Percentiles rank a stretch among this genome's conserved stretches.
Conservation (phyloP, 2,329 filamentous ascomycete genomes). For the Pseudogymnoascus sp. region DNA sequence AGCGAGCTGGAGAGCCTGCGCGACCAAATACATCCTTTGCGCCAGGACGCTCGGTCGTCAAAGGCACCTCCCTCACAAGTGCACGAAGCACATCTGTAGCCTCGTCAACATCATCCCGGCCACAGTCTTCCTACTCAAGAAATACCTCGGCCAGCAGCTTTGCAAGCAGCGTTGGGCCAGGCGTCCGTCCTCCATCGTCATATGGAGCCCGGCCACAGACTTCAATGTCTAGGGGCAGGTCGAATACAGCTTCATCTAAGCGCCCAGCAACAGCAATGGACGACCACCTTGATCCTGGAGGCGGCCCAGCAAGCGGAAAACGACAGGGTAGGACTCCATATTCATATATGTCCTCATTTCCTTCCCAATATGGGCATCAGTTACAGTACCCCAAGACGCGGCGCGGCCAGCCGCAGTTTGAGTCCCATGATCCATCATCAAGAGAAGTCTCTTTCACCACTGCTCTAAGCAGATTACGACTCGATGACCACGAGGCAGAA, state of each 20-base stretch:
- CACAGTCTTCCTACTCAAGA: constrained; percentile 35
- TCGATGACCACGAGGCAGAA: constrained; percentile 20
- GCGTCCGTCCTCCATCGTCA: constrained; percentile 38
- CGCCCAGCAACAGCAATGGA: constrained; percentile 36
- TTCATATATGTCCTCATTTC: constrained; percentile 26
- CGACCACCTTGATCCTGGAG: constrained; percentile 28
- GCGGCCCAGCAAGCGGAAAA: constrained; percentile 30
- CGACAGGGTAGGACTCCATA: constrained; percentile 44
- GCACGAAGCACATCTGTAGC: constrained; percentile 31
- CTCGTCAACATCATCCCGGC: constrained; percentile 35
- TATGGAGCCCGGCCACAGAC: constrained; percentile 41
- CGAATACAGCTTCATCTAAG: constrained; percentile 27
- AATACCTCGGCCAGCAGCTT: constrained; percentile 42
- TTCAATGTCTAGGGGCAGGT: constrained; percentile 39
- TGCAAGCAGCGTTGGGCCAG: constrained; percentile 50
- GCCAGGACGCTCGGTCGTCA: constrained; percentile 16
- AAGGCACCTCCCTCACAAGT: constrained; percentile 21
- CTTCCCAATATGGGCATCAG: constrained; percentile 13
- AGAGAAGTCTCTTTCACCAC: constrained; percentile 33
- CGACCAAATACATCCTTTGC: constrained; percentile 1
- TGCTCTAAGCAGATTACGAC: constrained; percentile 29
- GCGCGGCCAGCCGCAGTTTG: not conserved
- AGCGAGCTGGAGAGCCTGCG: constrained; percentile 37
- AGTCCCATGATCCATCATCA: constrained; percentile 23
- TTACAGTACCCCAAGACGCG: constrained; percentile 1